These are phyloP conservation scores for Theobroma grandiflorum DNA, from an alignment of 441 rosid genomes.

Conservation along the genomic window DNA sequence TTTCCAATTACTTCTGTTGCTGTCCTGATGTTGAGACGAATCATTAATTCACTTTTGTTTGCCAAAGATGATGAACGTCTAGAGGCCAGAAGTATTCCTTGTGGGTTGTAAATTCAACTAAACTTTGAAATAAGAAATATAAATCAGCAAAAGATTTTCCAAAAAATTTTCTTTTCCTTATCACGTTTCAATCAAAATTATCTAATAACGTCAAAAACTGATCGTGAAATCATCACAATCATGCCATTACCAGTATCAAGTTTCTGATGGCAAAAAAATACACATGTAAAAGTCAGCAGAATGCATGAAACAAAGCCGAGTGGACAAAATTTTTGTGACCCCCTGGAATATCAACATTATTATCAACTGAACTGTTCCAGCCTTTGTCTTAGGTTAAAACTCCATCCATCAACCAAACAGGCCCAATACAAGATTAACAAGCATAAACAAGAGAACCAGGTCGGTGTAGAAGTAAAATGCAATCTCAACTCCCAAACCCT, in stretches of 20 bases:
- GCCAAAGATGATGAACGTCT: background rate
- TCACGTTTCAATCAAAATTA: background rate
- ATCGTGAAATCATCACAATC: no score
- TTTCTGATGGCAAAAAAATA: background rate
- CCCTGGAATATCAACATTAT: slow-evolving; percentile 44
- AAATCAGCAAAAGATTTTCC: background rate
- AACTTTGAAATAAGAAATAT: background rate
- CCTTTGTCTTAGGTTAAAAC: slow-evolving; percentile 33
- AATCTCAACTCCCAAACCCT: slow-evolving; percentile 30
- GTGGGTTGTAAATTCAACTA: background rate
- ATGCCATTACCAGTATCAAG: background rate
- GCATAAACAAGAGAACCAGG: slow-evolving; percentile 24
- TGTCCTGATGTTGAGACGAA: background rate
- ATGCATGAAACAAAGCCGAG: background rate
- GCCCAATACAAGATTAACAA: slow-evolving; percentile 38
- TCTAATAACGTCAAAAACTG: background rate
- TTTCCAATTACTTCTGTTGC: background rate
- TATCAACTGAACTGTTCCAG: slow-evolving; percentile 34
- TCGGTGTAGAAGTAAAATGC: slow-evolving; percentile 5
- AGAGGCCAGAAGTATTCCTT: background rate
- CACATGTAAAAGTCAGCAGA: background rate
- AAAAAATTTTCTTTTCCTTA: background rate
- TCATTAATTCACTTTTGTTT: background rate
- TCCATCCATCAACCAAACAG: slow-evolving; percentile 40
- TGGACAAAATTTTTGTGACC: slow-evolving; percentile 29